These are phyloP conservation scores for Ustulina deusta DNA, from an alignment of 2,329 filamentous ascomycete genomes.

Conservation along the genomic window DNA sequence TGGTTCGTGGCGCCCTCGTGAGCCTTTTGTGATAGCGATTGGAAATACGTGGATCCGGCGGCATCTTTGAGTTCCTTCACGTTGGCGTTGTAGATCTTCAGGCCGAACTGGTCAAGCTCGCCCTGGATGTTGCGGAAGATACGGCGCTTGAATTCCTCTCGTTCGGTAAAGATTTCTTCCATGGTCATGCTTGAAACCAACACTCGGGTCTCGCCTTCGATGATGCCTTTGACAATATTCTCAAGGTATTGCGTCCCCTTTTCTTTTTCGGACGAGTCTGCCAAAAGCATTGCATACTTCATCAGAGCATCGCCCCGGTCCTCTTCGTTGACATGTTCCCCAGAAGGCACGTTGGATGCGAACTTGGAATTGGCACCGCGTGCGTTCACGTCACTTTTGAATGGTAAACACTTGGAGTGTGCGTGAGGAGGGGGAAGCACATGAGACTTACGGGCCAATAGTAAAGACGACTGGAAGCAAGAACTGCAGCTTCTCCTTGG, in stretches of 20 bases:
- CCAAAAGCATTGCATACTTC: slow-evolving; percentile 86
- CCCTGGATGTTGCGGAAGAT: slow-evolving; percentile 81
- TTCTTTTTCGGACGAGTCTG: slow-evolving; percentile 64
- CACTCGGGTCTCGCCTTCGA: slow-evolving; percentile 87
- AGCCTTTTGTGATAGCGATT: slow-evolving; percentile 82
- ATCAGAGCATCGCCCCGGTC: slow-evolving; percentile 73
- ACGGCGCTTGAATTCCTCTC: slow-evolving; percentile 80
- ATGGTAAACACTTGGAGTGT: slow-evolving; percentile 14
- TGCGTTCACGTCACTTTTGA: slow-evolving; percentile 69
- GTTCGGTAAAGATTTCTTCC: slow-evolving; percentile 87
- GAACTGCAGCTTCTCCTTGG: slow-evolving; percentile 87
- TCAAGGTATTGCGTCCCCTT: slow-evolving; percentile 72
- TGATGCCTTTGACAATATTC: slow-evolving; percentile 89
- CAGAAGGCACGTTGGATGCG: not conserved
- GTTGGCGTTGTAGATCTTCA: slow-evolving; percentile 79
- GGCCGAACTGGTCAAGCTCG: slow-evolving; percentile 83
- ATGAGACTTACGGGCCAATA: slow-evolving; percentile 71
- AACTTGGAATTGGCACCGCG: slow-evolving; percentile 60
- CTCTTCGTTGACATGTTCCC: slow-evolving; percentile 53
- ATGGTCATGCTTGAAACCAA: slow-evolving; percentile 91
- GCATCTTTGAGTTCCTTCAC: slow-evolving; percentile 90
- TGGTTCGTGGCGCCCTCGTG: slow-evolving; percentile 89
- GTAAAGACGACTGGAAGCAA: slow-evolving; percentile 86
- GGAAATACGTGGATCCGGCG: slow-evolving; percentile 84
- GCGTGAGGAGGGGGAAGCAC: not conserved